Evolutionary conservation across 257 asterid genomes (phyloP), one percentile per base, ranked within the genome.

Genomic region (Scutellaria minor): DNA sequence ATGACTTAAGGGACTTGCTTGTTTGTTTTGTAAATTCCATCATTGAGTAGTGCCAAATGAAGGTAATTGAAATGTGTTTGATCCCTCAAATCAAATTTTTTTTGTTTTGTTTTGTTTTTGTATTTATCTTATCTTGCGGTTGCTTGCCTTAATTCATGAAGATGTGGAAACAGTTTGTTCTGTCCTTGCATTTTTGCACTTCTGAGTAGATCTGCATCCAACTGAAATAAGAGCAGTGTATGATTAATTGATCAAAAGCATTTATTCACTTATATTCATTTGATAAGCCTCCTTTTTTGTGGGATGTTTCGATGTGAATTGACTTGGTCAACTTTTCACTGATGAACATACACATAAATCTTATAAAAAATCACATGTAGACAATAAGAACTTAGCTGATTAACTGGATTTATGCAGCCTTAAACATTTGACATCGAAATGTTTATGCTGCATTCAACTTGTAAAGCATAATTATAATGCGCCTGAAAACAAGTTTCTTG

Each of bases 401-500:
- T 37, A 3, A 20, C 50, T 44, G 7, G 27, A 55, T 54, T 62
- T 69, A 37, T 8, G 14, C 41, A 0, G 27, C 18, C 47, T n/a
- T 76, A 47, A 56, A 57, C 46, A 56, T 66, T 57, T 27, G 64
- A 53, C 56, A 15, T 14, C 24, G 14, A 59, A 22, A 37, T 58
- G 47, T 77, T 27, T 56, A 54, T 64, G 75, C 75, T 58, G 77
- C 63, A 48, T 76, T 72, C 45, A 55, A 35, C 67, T 65, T 69
- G 64, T 74, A 44, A 48, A 37, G 31, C 45, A 37, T 63, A 44
- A 47, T 12, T 77, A 73, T 37, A n/a, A 53, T 11, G 42, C n/a
- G 52, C 40, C n/a, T 18, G 37, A 39, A 41, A 53, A 41, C 52
- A 1, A 14, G 70, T 9, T 5, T n/a, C 46, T 24, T 64, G 56